phyloP scores from a whole-genome alignment of 163 green algal species.

The Prototheca stagnorum region DNA sequence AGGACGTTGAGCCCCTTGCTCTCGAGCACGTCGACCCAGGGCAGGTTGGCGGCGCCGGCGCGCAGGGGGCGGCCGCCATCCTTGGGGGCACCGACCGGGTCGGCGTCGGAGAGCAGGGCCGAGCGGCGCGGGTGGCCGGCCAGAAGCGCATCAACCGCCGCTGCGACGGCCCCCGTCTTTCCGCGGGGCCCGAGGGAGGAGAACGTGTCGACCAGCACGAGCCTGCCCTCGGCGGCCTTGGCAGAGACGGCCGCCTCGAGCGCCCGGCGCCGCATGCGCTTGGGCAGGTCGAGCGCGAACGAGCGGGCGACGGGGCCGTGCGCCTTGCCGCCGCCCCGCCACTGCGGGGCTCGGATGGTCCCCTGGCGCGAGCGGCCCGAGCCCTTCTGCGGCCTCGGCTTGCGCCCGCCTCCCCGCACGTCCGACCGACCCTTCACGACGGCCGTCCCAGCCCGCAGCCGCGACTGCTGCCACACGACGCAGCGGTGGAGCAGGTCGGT shows the following conservation, averaged over 20 bases:
- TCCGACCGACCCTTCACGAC: slow-evolving; percentile 56
- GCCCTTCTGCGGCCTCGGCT: slow-evolving; percentile 76
- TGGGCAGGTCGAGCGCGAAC: slow-evolving; percentile 56
- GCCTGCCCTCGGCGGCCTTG: background rate
- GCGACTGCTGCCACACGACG: slow-evolving; percentile 76
- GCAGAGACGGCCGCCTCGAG: slow-evolving; percentile 62
- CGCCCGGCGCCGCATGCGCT: slow-evolving; percentile 59
- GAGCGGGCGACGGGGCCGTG: slow-evolving; percentile 60
- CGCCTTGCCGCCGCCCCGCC: slow-evolving; percentile 54
- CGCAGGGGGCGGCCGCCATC: slow-evolving; percentile 34
- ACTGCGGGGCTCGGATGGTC: slow-evolving; percentile 65
- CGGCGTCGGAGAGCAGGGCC: slow-evolving; percentile 47
- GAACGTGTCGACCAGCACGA: background rate
- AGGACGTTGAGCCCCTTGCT: slow-evolving; percentile 66
- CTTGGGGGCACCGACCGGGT: slow-evolving; percentile 8
- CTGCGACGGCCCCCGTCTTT: slow-evolving; percentile 20
- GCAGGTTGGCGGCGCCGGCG: slow-evolving; percentile 36
- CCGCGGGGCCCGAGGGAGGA: too few species aligned
- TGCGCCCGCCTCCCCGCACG: slow-evolving; percentile 62
- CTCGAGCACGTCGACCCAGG: slow-evolving; percentile 45
- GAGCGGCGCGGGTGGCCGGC: slow-evolving; percentile 18
- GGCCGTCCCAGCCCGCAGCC: slow-evolving; percentile 76
- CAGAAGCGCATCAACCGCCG: slow-evolving; percentile 36
- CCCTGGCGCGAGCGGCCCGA: slow-evolving; percentile 60
- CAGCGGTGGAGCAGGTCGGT: slow-evolving; percentile 80